Conservation (phyloP, 805 yeast species). For the Ogataea parapolymorpha region DNA sequence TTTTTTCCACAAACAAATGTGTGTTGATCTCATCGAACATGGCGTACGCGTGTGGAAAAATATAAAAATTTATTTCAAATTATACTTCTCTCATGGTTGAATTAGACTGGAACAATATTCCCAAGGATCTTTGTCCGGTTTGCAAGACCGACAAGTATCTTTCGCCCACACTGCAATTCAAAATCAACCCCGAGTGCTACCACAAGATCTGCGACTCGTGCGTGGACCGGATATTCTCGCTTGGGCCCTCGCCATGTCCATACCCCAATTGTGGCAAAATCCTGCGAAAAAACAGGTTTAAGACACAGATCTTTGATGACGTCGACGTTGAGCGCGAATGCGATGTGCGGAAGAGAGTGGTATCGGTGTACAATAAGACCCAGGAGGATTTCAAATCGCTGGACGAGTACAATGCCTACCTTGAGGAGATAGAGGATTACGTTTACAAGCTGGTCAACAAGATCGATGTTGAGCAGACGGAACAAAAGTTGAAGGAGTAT, state of each 20-base stretch:
- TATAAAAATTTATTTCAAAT: background rate
- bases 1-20: conserved; percentile 18
- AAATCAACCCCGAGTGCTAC: conserved; percentile 95
- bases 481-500: conserved; percentile 60
- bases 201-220: conserved; percentile 97
- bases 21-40: conserved; percentile 18
- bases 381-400: conserved; percentile 64
- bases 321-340: conserved; percentile 87
- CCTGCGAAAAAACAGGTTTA: conserved; percentile 83
- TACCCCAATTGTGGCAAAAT: conserved; percentile 87
- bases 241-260: conserved; percentile 97
- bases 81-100: conserved; percentile 26
- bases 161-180: conserved; percentile 87
- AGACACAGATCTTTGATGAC: conserved; percentile 90
- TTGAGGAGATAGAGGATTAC: conserved; percentile 80
- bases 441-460: conserved; percentile 73
- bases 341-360: conserved; percentile 79
- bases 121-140: conserved; percentile 75
- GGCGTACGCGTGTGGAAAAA: conserved; percentile 4
- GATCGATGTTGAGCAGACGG: conserved; percentile 66
- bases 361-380: conserved; percentile 74
- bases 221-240: conserved; percentile 88
- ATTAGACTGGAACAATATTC: conserved; percentile 34
- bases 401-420: conserved; percentile 65
- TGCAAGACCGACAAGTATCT: conserved; percentile 93